Conservation (phyloP, 2,329 filamentous ascomycete species). For the Colletotrichum echinochloae region DNA sequence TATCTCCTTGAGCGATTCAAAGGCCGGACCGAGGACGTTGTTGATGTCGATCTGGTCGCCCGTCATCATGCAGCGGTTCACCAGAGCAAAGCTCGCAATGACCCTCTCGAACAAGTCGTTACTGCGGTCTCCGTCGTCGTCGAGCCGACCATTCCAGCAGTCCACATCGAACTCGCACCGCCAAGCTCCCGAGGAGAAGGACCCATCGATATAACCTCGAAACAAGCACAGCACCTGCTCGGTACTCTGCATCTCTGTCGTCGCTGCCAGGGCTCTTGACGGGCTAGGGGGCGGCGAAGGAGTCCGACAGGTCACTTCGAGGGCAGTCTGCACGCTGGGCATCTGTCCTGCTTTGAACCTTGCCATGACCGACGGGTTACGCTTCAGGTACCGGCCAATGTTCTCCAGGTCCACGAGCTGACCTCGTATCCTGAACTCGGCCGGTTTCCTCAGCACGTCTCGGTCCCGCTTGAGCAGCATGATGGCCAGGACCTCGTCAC, state of each 20-base stretch:
- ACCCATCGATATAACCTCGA: constrained; percentile 47
- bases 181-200: constrained; percentile 47
- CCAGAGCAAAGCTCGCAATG: constrained; percentile 49
- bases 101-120: constrained; percentile 52
- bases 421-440: constrained; percentile 54
- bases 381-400: constrained; percentile 55
- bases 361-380: constrained; percentile 52
- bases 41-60: constrained; percentile 50
- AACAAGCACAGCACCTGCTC: constrained; percentile 48
- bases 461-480: constrained; percentile 53
- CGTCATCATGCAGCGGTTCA: constrained; percentile 50
- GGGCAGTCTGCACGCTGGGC: constrained; percentile 48
- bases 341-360: constrained; percentile 48
- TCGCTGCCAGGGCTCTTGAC: constrained; percentile 42
- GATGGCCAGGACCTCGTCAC: constrained; percentile 55
- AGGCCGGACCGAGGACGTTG: constrained; percentile 49
- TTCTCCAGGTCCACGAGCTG: constrained; percentile 54
- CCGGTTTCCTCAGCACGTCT: constrained; percentile 49
- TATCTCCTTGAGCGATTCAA: constrained; percentile 51
- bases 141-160: constrained; percentile 44
- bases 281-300: constrained; percentile 46
- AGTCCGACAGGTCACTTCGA: constrained; percentile 50
- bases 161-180: constrained; percentile 48
- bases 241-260: constrained; percentile 43
- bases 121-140: constrained; percentile 46